Evolutionary conservation across 108 stramenopile genomes (phyloP).

Genomic region (Bacterosira constricta): DNA sequence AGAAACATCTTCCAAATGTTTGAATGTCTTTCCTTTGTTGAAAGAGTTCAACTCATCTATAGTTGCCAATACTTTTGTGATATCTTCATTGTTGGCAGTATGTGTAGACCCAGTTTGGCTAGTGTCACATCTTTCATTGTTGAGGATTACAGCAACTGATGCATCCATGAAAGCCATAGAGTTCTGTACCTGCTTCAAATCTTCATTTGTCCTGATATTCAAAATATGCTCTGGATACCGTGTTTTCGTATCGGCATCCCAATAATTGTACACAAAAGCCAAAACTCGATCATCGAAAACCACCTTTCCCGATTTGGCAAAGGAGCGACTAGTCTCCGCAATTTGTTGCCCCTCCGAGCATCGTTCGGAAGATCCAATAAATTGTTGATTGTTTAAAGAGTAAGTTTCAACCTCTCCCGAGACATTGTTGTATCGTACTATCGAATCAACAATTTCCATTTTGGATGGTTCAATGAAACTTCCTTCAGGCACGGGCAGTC

Average conservation of each 20-base stretch:
- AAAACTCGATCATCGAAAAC: conserved; percentile 48
- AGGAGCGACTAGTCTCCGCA: conserved; percentile 12
- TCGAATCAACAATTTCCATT: conserved; percentile 34
- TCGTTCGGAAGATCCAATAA: conserved; percentile 25
- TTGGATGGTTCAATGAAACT: conserved; percentile 20
- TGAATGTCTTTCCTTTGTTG: not conserved
- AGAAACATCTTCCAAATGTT: conserved; percentile 17
- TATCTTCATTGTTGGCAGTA: not conserved
- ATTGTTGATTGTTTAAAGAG: conserved; percentile 27
- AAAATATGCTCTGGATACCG: conserved; percentile 40
- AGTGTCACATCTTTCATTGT: not conserved
- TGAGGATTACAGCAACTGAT: conserved; percentile 5
- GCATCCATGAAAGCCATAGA: conserved; percentile 37
- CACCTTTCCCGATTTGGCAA: conserved; percentile 20
- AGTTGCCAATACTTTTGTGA: conserved; percentile 3
- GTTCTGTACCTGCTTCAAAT: conserved; percentile 21
- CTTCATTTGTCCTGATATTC: not conserved
- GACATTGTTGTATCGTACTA: conserved; percentile 36
- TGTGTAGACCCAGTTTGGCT: not conserved
- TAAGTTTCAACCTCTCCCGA: conserved; percentile 36
- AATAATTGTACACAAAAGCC: conserved; percentile 50
- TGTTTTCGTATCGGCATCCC: conserved; percentile 25
- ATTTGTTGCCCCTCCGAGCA: conserved; percentile 27
- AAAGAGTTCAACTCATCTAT: conserved; percentile 16
- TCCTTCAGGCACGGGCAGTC: conserved; percentile 39